These are phyloP conservation scores for Pseudogymnoascus sp. DNA, from an alignment of 2,329 filamentous ascomycete genomes.

Conservation along the genomic window DNA sequence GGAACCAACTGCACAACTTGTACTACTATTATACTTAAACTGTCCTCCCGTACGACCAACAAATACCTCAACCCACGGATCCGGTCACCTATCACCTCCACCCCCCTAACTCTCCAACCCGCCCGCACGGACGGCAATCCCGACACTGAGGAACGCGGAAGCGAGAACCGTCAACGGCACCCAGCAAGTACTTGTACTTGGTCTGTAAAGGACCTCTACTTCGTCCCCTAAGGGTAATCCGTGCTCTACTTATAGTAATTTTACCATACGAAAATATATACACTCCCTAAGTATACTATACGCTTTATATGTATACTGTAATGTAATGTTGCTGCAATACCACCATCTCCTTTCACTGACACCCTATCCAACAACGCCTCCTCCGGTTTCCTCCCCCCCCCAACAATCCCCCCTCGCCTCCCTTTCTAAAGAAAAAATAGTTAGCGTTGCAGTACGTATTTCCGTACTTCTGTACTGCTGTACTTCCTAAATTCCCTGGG, in stretches of 20 bases:
- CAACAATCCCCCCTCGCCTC: neutral
- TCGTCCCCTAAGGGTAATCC: neutral
- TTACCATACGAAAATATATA: neutral
- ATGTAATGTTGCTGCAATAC: neutral
- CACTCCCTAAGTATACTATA: neutral
- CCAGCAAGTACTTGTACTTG: neutral
- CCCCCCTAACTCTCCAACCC: neutral
- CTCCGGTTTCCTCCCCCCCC: neutral
- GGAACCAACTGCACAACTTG: neutral
- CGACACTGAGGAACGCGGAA: slow-evolving; percentile 2
- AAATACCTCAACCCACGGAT: slow-evolving; percentile 2
- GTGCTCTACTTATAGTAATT: neutral
- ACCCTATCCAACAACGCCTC: neutral
- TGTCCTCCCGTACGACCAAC: neutral
- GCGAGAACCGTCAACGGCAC: neutral
- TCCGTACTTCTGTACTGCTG: neutral
- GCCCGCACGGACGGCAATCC: slow-evolving; percentile 4
- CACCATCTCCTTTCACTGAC: neutral
- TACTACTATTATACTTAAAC: neutral
- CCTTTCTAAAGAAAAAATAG: neutral
- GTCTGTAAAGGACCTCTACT: neutral
- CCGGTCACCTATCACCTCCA: neutral
- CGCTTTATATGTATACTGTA: neutral
- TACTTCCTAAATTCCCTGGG: neutral
- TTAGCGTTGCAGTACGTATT: neutral